These are phyloP conservation scores for Globisporangium heterothallicum DNA, from an alignment of 352 stramenopile genomes.

Conservation along the genomic window DNA sequence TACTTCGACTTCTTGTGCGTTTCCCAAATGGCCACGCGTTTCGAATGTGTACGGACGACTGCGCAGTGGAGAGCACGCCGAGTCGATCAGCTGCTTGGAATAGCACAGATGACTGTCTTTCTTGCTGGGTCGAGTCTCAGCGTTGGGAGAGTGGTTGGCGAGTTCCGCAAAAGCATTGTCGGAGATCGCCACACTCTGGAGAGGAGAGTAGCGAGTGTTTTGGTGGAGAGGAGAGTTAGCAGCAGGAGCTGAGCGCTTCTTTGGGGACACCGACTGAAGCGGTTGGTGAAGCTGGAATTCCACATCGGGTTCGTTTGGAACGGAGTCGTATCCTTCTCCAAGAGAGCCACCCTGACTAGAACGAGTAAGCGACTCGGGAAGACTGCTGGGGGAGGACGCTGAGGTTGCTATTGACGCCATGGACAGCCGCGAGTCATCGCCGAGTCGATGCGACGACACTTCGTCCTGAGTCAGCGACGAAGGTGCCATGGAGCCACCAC, in stretches of 20 bases:
- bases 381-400: background rate
- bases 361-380: background rate
- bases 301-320: background rate
- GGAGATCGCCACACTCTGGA: background rate
- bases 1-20: too few relatives aligned
- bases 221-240: conserved; percentile 1
- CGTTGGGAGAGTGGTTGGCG: background rate
- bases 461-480: background rate
- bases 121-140: too few relatives aligned
- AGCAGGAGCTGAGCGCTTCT: background rate
- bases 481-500: conserved; percentile 1
- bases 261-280: background rate
- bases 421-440: background rate
- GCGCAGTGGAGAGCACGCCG: conserved; percentile 22
- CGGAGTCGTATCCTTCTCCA: too few relatives aligned
- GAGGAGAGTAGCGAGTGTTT: conserved; percentile 4
- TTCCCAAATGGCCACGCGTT: background rate
- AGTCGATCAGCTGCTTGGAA: conserved; percentile 16
- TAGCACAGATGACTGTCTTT: background rate
- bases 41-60: background rate
- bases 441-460: background rate
- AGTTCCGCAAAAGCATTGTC: background rate
- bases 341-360: too few relatives aligned
- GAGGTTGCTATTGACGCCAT: background rate
- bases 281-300: conserved; percentile 6